Base-by-base conservation (phyloP, 2,329 filamentous ascomycete genomes). In the Cladobotryum mycophilum region DNA sequence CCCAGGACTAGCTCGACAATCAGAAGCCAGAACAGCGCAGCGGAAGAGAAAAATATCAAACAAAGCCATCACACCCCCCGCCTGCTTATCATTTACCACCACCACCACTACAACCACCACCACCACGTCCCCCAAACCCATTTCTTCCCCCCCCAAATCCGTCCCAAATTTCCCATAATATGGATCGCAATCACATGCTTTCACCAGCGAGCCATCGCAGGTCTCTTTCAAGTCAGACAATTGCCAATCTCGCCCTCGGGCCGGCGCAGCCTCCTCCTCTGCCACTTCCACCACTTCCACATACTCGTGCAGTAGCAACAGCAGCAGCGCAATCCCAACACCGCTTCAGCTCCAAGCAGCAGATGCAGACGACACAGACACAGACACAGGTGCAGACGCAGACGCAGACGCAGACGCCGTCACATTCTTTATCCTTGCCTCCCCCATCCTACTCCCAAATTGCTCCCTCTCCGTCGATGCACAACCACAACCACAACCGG, bases 181-280 rank as follows among this genome's bases (percentile, higher is more conserved):
- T 53, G 51, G 47, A 45, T 40, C 56, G 53, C 52, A 57, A 60
- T 60, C 58, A 60, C 58, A 60, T 60, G 58, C 56, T 57, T 56
- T 51, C 25, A 30, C 25, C 25, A 30, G 25, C 25, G 25, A 30
- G 52, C 54, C 33, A 48, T 53, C 51, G 44, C 48, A 52, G 40
- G 45, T 48, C 35, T 33, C 18, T 46, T 22, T 41, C 22, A 30
- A 30, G 25, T 30, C 25, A 30, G 9, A 30, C 25, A 30, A 30
- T 30, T 30, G 25, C 25, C 25, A 30, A 30, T 30, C 25, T 30
- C 25, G 25, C 25, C 25, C 25, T 30, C 25, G 15, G 14, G 41
- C 41, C 20, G 25, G 18, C 25, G 37, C 36, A 18, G 37, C 41
- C 33, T 22, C 34, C 37, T 12, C 45, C 43, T 35, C 45, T 12